Base-by-base conservation (phyloP, 73 alveolate species). In the Paramecium sexaurelia region DNA sequence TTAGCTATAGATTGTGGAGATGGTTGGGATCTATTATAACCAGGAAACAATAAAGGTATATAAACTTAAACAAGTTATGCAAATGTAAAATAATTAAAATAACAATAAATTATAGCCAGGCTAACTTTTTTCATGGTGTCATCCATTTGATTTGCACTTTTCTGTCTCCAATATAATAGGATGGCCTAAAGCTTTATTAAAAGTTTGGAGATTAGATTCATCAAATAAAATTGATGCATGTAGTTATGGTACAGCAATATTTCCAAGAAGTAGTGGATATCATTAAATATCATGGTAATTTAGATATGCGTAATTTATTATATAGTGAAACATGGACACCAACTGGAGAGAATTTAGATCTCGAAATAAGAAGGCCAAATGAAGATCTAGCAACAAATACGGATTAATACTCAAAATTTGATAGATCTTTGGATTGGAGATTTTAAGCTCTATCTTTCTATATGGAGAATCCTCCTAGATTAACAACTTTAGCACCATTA, bases 81-180 rank as follows among this genome's bases (percentile, higher is more conserved):
- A 8, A 96, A 92, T 85, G 94, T 88, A 69, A 19, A 24, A 45
- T 3, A 15, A 11, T 47, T 3, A n/a, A 19, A 51, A 15, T 3
- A 0, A 17, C 17, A n/a, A 26, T 56, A 35, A 5, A 36, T 6
- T 11, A 36, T 24, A 66, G 86, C 86, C 85, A 45, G 78, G 87
- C 29, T 94, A 95, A 87, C 84, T 95, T 69, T 95, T 94, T n/a
- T 84, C 95, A 43, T 96, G 96, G 90, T 73, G 95, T 15, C 98
- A 96, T 92, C 99, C 99, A 29, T 88, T 96, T 92, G 97, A 95
- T 92, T 93, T 96, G 17, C 98, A 96, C 84, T 96, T 95, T 73
- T 20, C 93, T 19, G 94, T 96, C 9, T 82, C 92, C 19, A 93
- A 96, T 35, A 73, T 94, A 55, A 92, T 92, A 55, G 98, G 98